These are phyloP conservation scores for Russula dissimulans DNA, from an alignment of 768 basidiomycete genomes.

Conservation along the genomic window DNA sequence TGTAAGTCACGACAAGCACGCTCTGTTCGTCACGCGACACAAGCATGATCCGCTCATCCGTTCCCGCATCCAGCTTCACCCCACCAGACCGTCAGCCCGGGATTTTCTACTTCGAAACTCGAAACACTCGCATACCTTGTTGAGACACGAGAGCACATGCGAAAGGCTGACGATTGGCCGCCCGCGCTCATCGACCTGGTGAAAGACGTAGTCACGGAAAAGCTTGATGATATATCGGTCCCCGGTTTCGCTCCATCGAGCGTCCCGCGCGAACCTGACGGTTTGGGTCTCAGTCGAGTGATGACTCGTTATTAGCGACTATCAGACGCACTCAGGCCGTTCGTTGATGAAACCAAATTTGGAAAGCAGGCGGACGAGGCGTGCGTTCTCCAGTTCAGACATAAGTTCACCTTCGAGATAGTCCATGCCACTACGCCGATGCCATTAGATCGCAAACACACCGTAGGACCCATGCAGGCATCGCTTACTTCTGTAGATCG, in stretches of 20 bases:
- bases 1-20: constrained; percentile 88
- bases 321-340: constrained; percentile 77
- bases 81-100: neutral
- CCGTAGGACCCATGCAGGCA: neutral
- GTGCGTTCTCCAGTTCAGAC: constrained; percentile 88
- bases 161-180: constrained; percentile 83
- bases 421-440: constrained; percentile 56
- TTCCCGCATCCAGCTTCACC: constrained; percentile 80
- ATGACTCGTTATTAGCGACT: neutral
- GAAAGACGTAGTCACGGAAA: constrained; percentile 97
- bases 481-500: constrained; percentile 62
- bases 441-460: neutral
- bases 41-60: constrained; percentile 92
- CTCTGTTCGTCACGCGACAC: constrained; percentile 93
- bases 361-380: constrained; percentile 78
- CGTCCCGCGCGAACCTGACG: constrained; percentile 85
- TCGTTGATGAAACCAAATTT: constrained; percentile 99
- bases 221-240: constrained; percentile 97
- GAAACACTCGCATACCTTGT: constrained; percentile 54
- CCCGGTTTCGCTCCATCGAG: constrained; percentile 97
- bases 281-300: neutral
- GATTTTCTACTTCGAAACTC: neutral
- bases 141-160: constrained; percentile 86
- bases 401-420: constrained; percentile 74
- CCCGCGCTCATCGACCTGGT: constrained; percentile 88